These are phyloP conservation scores for Cutaneotrichosporon arboriforme DNA, from an alignment of 1,284 basidiomycete species.

Conservation along the genomic window DNA sequence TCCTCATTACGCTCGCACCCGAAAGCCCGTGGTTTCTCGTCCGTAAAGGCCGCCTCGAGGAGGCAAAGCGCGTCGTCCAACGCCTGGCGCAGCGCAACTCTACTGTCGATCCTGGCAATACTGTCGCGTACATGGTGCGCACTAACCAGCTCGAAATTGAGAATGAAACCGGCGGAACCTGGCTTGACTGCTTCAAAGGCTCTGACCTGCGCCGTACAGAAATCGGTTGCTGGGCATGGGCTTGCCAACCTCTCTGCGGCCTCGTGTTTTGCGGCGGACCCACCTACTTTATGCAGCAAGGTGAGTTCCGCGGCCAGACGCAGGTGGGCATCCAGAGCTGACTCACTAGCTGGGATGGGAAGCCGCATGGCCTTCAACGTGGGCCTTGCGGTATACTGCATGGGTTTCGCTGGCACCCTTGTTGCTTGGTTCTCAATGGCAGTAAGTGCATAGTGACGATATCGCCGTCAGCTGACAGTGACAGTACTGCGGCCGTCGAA, in stretches of 20 bases:
- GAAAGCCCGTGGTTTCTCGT: constrained; percentile 34
- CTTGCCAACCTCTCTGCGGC: constrained; percentile 24
- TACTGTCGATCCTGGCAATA: constrained; percentile 24
- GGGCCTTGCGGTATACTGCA: constrained; percentile 43
- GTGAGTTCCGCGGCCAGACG: constrained; percentile 15
- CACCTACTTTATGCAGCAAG: constrained; percentile 27
- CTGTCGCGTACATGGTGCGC: constrained; percentile 32
- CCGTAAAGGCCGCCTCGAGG: constrained; percentile 21
- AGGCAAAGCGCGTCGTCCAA: constrained; percentile 19
- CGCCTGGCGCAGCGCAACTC: constrained; percentile 19
- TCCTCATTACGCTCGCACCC: constrained; percentile 21
- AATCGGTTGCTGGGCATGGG: constrained; percentile 14
- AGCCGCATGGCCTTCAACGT: constrained; percentile 27
- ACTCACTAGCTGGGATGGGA: too few relatives aligned
- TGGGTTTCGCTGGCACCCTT: constrained; percentile 45
- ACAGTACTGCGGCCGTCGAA: constrained; percentile 50
- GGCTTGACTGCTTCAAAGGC: constrained; percentile 32
- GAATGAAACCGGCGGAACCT: constrained; percentile 16
- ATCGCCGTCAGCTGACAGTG: too few relatives aligned
- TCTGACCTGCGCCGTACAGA: constrained; percentile 19
- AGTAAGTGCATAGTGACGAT: too few relatives aligned
- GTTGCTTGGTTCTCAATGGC: constrained; percentile 40
- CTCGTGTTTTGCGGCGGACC: constrained; percentile 18
- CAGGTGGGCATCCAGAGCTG: neutral
- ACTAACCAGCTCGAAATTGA: constrained; percentile 31